Evolutionary conservation across 306 rosid genomes (phyloP).

Genomic region (Datisca glomerata): DNA sequence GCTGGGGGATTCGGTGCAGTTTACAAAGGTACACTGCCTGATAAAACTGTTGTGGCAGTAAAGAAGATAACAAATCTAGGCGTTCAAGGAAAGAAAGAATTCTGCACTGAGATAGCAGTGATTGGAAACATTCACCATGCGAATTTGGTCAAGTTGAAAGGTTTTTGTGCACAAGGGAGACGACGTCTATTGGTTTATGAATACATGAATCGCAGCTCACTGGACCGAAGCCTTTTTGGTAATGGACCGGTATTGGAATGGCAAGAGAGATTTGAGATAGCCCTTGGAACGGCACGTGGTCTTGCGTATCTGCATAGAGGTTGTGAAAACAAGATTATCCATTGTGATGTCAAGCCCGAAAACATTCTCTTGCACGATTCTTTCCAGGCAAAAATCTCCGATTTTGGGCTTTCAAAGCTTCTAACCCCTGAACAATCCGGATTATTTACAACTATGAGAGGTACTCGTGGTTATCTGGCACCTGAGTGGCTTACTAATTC

Average conservation of each 20-base stretch:
- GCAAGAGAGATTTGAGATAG: slow-evolving; percentile 77
- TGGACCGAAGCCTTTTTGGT: slow-evolving; percentile 70
- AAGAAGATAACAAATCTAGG: slow-evolving; percentile 76
- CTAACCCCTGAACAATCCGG: slow-evolving; percentile 69
- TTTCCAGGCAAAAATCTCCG: slow-evolving; percentile 75
- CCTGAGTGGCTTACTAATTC: slow-evolving; percentile 95
- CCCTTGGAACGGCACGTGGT: slow-evolving; percentile 83
- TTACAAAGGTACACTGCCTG: slow-evolving; percentile 62
- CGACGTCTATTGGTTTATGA: slow-evolving; percentile 69
- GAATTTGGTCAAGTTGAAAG: slow-evolving; percentile 69
- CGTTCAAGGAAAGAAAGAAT: slow-evolving; percentile 73
- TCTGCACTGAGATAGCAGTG: slow-evolving; percentile 80
- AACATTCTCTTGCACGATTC: slow-evolving; percentile 72
- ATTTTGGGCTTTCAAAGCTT: slow-evolving; percentile 87
- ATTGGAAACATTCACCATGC: slow-evolving; percentile 83
- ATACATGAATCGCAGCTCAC: slow-evolving; percentile 85
- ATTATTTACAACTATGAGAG: slow-evolving; percentile 91
- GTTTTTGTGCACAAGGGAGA: slow-evolving; percentile 73
- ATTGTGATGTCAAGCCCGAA: slow-evolving; percentile 88
- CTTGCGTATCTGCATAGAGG: slow-evolving; percentile 82
- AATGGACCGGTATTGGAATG: slow-evolving; percentile 68
- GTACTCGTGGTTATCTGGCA: slow-evolving; percentile 88
- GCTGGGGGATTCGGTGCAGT: slow-evolving; percentile 83
- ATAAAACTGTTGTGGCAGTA: slow-evolving; percentile 68
- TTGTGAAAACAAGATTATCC: slow-evolving; percentile 74